A percentile compares a stretch with the other conserved stretches of the same genome.
Evolutionary conservation across 2,329 filamentous ascomycete genomes (phyloP).

Genomic region (Sporothrix euskadiensis): DNA sequence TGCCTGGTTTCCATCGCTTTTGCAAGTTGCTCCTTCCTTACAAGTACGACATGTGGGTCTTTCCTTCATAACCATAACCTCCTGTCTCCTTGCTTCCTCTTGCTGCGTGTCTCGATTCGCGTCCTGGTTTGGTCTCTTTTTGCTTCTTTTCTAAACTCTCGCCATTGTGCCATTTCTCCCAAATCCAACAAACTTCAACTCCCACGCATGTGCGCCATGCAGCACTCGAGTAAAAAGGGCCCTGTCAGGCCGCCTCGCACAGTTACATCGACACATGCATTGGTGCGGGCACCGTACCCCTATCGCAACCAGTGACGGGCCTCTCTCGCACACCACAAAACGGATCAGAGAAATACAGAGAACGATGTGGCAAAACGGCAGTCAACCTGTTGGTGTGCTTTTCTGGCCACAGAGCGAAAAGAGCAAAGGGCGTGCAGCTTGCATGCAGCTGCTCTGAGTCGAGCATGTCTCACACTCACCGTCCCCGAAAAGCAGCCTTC

Average conservation of each 20-base stretch:
- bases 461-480: slow-evolving; percentile 21
- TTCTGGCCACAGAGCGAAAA: background rate
- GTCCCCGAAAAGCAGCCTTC: background rate
- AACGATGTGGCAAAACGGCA: background rate
- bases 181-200: background rate
- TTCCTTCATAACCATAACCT: background rate
- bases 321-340: background rate
- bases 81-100: background rate
- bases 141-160: background rate
- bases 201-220: background rate
- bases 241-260: background rate
- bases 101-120: background rate
- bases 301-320: background rate
- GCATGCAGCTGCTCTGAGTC: background rate
- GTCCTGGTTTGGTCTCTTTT: background rate
- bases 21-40: background rate
- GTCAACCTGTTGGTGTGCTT: background rate
- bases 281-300: slow-evolving; percentile 9
- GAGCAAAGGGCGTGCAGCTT: background rate
- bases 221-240: background rate
- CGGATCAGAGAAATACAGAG: background rate
- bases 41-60: background rate
- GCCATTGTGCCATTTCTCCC: background rate
- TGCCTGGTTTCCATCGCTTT: background rate
- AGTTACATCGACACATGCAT: slow-evolving; percentile 4